phyloP scores from a whole-genome alignment of 768 basidiomycete species.

The Serendipita vermifera region DNA sequence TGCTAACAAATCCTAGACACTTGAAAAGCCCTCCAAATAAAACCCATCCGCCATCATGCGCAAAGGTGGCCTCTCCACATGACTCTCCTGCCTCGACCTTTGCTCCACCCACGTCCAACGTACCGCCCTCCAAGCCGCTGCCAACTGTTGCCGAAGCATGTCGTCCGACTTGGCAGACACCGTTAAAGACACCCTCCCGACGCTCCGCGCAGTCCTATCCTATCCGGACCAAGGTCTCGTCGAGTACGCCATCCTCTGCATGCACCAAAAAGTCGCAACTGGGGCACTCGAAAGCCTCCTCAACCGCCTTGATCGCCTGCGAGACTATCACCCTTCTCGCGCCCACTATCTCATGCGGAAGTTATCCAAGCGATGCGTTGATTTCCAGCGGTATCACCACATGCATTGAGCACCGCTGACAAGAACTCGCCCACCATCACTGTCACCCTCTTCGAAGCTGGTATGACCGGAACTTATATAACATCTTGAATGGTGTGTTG shows the following conservation, averaged over 20 bases:
- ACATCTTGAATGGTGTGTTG: constrained; percentile 87
- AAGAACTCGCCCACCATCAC: constrained; percentile 81
- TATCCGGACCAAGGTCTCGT: constrained; percentile 96
- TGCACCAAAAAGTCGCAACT: no score
- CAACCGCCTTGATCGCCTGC: no score
- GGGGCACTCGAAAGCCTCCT: no score
- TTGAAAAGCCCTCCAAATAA: constrained; percentile 97
- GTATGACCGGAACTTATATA: constrained; percentile 87
- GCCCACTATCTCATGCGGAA: no score
- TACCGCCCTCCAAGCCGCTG: constrained; percentile 89
- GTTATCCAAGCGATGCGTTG: no score
- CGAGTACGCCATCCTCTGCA: constrained; percentile 87
- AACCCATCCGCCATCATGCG: constrained; percentile 91
- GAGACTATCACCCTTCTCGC: no score
- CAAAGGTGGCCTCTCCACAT: constrained; percentile 84
- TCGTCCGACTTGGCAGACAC: constrained; percentile 79
- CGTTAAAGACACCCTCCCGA: constrained; percentile 61
- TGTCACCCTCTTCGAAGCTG: constrained; percentile 75
- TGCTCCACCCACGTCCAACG: constrained; percentile 96
- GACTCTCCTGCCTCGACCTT: constrained; percentile 94
- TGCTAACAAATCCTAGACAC: constrained; percentile 46
- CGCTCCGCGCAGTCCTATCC: constrained; percentile 79
- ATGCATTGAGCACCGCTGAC: constrained; percentile 76
- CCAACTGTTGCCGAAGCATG: constrained; percentile 92
- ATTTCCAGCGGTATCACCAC: no score